Percentiles rank a stretch among this genome's conserved stretches.
phyloP scores from a whole-genome alignment of 495 filamentous ascomycete genomes.

The Penicillium macrosclerotiorum region DNA sequence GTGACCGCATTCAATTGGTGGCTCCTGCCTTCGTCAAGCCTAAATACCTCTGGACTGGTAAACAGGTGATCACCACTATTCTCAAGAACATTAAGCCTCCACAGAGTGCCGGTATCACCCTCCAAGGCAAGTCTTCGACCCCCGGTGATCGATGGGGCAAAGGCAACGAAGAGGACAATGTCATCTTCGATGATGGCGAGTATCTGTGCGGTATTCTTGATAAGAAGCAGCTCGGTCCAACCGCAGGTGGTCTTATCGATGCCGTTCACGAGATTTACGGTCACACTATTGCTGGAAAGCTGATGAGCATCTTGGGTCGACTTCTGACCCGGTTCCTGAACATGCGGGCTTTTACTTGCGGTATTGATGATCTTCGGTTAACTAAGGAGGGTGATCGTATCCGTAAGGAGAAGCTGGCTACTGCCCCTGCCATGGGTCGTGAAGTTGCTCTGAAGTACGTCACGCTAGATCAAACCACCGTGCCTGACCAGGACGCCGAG shows the following conservation, averaged over 20 bases:
- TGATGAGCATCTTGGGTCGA: conserved; percentile 85
- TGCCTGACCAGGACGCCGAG: conserved; percentile 60
- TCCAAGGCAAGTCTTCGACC: conserved; percentile 75
- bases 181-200: conserved; percentile 83
- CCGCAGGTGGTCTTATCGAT: conserved; percentile 83
- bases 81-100: conserved; percentile 83
- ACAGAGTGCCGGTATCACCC: conserved; percentile 71
- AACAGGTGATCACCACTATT: conserved; percentile 92
- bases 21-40: conserved; percentile 83
- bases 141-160: conserved; percentile 74
- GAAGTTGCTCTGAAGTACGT: conserved; percentile 89
- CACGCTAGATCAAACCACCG: conserved; percentile 65
- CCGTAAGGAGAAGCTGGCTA: conserved; percentile 66
- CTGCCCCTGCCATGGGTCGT: conserved; percentile 70
- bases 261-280: conserved; percentile 92
- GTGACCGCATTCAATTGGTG: conserved; percentile 69
- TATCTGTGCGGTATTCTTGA: conserved; percentile 89
- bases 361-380: conserved; percentile 91
- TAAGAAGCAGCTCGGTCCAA: conserved; percentile 91
- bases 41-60: conserved; percentile 87
- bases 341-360: conserved; percentile 94
- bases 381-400: conserved; percentile 75
- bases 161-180: conserved; percentile 68
- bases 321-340: conserved; percentile 85
- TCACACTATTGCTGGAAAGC: conserved; percentile 74